Percentiles rank a stretch among this genome's conserved stretches.
phyloP scores from a whole-genome alignment of 208 protist genomes.

The Lotmaria passim region DNA sequence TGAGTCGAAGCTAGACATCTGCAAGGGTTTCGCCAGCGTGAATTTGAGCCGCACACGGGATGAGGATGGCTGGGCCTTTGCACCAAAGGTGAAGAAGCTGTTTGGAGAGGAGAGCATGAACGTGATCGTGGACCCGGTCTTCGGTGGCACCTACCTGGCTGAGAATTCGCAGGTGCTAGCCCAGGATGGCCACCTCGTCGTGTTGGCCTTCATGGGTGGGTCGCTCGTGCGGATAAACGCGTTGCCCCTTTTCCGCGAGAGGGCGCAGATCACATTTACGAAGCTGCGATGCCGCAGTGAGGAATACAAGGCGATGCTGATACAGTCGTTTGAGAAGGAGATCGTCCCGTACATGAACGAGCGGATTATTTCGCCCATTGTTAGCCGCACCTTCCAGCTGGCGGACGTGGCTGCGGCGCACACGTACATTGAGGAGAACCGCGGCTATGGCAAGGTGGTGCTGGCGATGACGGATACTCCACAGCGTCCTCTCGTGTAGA shows the following conservation, averaged over 20 bases:
- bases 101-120: constrained; percentile 61
- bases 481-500: not conserved
- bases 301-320: constrained; percentile 64
- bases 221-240: constrained; percentile 51
- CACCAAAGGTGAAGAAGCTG: constrained; percentile 50
- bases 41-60: constrained; percentile 58
- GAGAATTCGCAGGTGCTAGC: constrained; percentile 67
- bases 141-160: constrained; percentile 72
- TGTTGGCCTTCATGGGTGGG: constrained; percentile 79
- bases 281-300: constrained; percentile 63
- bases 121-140: constrained; percentile 80
- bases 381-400: constrained; percentile 54
- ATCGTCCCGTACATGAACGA: constrained; percentile 63
- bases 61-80: constrained; percentile 54
- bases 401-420: constrained; percentile 66
- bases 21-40: constrained; percentile 58
- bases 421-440: constrained; percentile 52
- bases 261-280: constrained; percentile 65
- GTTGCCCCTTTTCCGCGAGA: constrained; percentile 57
- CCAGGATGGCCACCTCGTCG: constrained; percentile 54
- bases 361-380: constrained; percentile 52
- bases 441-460: constrained; percentile 67
- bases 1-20: constrained; percentile 67
- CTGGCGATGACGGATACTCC: constrained; percentile 34
- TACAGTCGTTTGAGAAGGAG: constrained; percentile 60